These are phyloP conservation scores for Leptographium radiaticola DNA, from an alignment of 2,329 filamentous ascomycete genomes.

Conservation along the genomic window DNA sequence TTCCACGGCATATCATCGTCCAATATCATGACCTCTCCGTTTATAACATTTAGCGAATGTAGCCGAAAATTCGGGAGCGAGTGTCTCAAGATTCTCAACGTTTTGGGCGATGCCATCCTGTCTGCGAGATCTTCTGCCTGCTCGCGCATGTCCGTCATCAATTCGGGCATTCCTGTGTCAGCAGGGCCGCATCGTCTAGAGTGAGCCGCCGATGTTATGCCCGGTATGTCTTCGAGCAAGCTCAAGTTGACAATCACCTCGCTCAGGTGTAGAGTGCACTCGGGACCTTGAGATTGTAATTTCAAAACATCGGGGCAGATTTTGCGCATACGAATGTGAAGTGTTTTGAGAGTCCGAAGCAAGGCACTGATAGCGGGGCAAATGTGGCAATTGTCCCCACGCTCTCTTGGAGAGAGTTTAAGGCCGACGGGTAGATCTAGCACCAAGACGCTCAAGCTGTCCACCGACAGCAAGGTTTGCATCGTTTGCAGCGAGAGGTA, in stretches of 20 bases:
- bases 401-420: neutral
- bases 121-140: neutral
- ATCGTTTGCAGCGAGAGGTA: neutral
- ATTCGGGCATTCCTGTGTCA: neutral
- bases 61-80: neutral
- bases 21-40: neutral
- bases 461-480: neutral
- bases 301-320: neutral
- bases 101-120: neutral
- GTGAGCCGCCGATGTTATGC: neutral
- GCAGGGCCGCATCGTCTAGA: neutral
- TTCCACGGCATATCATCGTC: neutral
- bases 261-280: neutral
- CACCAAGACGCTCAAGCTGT: neutral
- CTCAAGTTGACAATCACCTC: neutral
- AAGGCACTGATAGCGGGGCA: neutral
- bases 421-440: neutral
- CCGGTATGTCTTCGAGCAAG: neutral
- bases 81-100: neutral
- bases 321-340: neutral
- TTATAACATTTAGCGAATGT: neutral
- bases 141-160: neutral
- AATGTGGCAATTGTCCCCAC: neutral
- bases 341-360: neutral
- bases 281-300: neutral